phyloP scores from a whole-genome alignment of 352 stramenopile species.

The Poterioochromonas sp. region DNA sequence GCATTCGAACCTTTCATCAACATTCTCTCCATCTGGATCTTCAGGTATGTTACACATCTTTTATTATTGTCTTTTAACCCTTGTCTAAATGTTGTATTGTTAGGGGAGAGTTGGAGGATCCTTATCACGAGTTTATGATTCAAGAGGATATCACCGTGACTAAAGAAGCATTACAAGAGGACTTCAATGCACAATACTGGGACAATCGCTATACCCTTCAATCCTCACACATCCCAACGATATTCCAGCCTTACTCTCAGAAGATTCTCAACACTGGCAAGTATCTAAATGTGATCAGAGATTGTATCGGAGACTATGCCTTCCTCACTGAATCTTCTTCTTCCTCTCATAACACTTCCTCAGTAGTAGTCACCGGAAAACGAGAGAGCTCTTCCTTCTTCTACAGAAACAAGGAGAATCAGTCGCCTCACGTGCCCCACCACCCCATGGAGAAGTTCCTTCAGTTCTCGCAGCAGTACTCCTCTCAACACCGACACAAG shows the following conservation, averaged over 20 bases:
- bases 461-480: too few relatives aligned
- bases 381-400: not conserved
- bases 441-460: too few relatives aligned
- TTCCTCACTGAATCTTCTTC: not conserved
- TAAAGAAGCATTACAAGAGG: slow-evolving; percentile 68
- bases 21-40: slow-evolving; percentile 78
- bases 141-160: slow-evolving; percentile 59
- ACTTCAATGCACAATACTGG: slow-evolving; percentile 79
- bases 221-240: slow-evolving; percentile 29
- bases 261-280: slow-evolving; percentile 25
- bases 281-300: slow-evolving; percentile 25
- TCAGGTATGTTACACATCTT: slow-evolving; percentile 32
- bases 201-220: slow-evolving; percentile 68
- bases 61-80: not conserved
- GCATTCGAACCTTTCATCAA: slow-evolving; percentile 71
- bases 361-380: not conserved
- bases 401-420: too few relatives aligned
- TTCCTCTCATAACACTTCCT: not conserved
- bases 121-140: slow-evolving; percentile 82
- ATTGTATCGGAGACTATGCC: not conserved
- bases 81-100: too few relatives aligned
- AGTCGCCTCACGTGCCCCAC: too few relatives aligned
- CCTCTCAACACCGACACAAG: too few relatives aligned
- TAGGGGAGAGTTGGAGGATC: slow-evolving; percentile 66
- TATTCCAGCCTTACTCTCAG: slow-evolving; percentile 24